These are phyloP conservation scores for Cephaloascus fragrans DNA, from an alignment of 805 yeast species.

Conservation along the genomic window DNA sequence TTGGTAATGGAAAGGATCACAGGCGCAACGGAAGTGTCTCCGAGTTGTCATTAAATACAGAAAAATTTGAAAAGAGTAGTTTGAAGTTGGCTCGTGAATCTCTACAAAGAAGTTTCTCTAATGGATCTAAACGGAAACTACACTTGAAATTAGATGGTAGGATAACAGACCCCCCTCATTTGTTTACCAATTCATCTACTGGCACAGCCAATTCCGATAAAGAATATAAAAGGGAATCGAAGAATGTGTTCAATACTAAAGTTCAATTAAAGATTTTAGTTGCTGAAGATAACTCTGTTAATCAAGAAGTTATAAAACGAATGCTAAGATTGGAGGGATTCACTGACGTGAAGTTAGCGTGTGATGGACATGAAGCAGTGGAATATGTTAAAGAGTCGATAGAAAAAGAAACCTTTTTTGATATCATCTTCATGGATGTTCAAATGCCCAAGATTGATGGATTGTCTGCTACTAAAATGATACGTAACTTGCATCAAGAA, in stretches of 20 bases:
- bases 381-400: conserved; percentile 45
- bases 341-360: conserved; percentile 61
- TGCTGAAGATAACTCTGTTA: conserved; percentile 90
- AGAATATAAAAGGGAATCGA: too few relatives aligned
- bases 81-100: too few relatives aligned
- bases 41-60: not conserved
- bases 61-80: too few relatives aligned
- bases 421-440: conserved; percentile 89
- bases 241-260: conserved; percentile 3
- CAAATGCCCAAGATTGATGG: conserved; percentile 97
- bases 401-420: conserved; percentile 35
- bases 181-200: conserved; percentile 37
- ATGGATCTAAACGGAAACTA: not conserved
- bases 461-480: conserved; percentile 65
- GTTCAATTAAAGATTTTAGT: conserved; percentile 50
- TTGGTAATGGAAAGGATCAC: not conserved
- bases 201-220: conserved; percentile 37
- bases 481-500: conserved; percentile 54
- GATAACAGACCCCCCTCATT: conserved; percentile 26
- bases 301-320: conserved; percentile 86
- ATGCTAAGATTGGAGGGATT: conserved; percentile 85
- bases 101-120: not conserved
- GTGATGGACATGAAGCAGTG: conserved; percentile 88
- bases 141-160: not conserved
- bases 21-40: not conserved